A percentile compares a stretch with the other conserved stretches of the same genome.
These are phyloP conservation scores for Yarrowia sp. DNA, from an alignment of 805 yeast species.

Conservation along the genomic window DNA sequence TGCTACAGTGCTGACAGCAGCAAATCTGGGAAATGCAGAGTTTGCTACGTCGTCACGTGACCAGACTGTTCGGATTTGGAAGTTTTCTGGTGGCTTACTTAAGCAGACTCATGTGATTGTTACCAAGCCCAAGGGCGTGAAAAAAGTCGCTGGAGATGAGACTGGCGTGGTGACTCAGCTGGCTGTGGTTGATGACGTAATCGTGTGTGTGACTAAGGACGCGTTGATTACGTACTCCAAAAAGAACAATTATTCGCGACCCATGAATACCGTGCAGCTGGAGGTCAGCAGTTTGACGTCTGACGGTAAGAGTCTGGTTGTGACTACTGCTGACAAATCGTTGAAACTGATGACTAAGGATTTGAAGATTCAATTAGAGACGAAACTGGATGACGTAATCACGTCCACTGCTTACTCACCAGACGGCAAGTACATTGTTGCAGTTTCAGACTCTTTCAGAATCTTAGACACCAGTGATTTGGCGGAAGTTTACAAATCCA, in stretches of 20 bases:
- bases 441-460: constrained; percentile 35
- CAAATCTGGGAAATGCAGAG: not conserved
- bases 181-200: not conserved
- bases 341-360: constrained; percentile 32
- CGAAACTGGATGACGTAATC: constrained; percentile 29
- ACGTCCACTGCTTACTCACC: constrained; percentile 34
- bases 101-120: constrained; percentile 38
- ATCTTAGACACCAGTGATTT: constrained; percentile 38
- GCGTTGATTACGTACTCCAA: constrained; percentile 33
- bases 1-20: constrained; percentile 36
- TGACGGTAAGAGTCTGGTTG: not conserved
- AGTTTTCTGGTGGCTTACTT: constrained; percentile 30
- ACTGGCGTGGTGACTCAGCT: not conserved
- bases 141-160: constrained; percentile 30
- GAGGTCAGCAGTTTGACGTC: constrained; percentile 39
- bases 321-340: constrained; percentile 30
- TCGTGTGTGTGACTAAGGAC: constrained; percentile 14
- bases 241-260: constrained; percentile 32
- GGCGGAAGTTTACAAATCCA: constrained; percentile 30
- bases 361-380: constrained; percentile 25
- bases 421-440: constrained; percentile 33
- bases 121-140: constrained; percentile 31
- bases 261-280: constrained; percentile 32
- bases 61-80: constrained; percentile 42
- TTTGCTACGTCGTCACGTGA: constrained; percentile 39